These are phyloP conservation scores for Dalechampia spathulata DNA, from an alignment of 441 rosid genomes.

Conservation along the genomic window DNA sequence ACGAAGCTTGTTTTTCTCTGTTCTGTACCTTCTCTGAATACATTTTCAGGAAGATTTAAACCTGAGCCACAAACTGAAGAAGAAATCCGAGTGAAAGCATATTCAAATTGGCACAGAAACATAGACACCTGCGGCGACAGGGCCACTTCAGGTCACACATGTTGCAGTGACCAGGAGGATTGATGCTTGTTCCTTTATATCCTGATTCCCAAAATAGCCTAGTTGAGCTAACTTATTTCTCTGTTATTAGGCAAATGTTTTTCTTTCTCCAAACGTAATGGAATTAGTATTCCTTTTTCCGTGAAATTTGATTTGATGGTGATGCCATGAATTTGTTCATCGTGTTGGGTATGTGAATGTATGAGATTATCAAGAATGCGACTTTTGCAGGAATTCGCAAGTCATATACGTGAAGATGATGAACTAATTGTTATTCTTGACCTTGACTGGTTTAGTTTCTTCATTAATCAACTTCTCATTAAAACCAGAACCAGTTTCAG, in stretches of 20 bases:
- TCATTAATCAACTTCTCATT: too few relatives aligned
- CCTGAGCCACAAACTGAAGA: too few relatives aligned
- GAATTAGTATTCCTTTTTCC: too few relatives aligned
- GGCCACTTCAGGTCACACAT: not conserved
- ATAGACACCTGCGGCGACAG: too few relatives aligned
- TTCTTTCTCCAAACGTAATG: too few relatives aligned
- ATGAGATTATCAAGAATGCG: not conserved
- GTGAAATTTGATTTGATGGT: not conserved
- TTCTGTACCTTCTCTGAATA: not conserved
- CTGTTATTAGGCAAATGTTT: not conserved
- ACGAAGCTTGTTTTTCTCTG: not conserved
- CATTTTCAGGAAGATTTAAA: not conserved
- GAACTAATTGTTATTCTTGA: too few relatives aligned
- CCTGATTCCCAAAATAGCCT: not conserved
- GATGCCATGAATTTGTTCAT: not conserved
- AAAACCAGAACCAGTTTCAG: too few relatives aligned
- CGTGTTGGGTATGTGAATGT: not conserved
- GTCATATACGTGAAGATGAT: too few relatives aligned
- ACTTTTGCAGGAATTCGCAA: too few relatives aligned
- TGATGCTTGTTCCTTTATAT: too few relatives aligned
- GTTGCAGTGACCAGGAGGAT: not conserved
- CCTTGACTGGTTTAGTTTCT: not conserved
- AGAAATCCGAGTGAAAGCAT: too few relatives aligned
- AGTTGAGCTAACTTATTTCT: not conserved
- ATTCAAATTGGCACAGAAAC: too few relatives aligned